phyloP scores from a whole-genome alignment of 1,284 basidiomycete species.

The Trichosporon asahii region DNA sequence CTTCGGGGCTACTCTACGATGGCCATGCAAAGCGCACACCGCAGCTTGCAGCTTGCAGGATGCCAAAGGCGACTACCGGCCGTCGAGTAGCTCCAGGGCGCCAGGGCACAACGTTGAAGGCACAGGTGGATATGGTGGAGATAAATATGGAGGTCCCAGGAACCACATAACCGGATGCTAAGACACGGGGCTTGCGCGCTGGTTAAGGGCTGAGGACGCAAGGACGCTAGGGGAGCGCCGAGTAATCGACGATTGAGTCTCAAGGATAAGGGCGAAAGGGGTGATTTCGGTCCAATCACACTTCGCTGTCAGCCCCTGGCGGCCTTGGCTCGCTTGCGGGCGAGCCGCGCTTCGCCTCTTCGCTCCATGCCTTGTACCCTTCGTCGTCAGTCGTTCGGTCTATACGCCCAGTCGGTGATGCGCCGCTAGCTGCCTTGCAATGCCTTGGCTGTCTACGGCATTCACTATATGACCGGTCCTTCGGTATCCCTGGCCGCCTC shows the following conservation, averaged over 20 bases:
- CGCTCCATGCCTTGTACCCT: neutral
- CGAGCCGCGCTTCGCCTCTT: neutral
- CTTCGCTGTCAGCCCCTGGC: neutral
- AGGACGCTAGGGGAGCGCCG: neutral
- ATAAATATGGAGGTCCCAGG: neutral
- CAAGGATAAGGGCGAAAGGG: neutral
- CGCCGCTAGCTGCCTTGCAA: no score
- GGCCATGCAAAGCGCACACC: no score
- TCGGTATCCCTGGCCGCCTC: neutral
- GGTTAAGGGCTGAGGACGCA: neutral
- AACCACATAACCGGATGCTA: neutral
- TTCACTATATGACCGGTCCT: neutral
- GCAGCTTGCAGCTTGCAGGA: no score
- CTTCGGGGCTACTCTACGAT: no score
- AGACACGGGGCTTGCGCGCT: neutral
- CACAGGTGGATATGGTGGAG: neutral
- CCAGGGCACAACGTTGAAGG: no score
- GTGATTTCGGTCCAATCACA: neutral
- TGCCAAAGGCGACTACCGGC: neutral
- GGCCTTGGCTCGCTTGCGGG: slow-evolving; percentile 4
- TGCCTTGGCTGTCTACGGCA: neutral
- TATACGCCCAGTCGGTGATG: neutral
- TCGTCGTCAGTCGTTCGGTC: slow-evolving; percentile 1
- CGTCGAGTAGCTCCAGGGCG: no score
- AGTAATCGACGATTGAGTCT: neutral